These are phyloP conservation scores for Colletotrichum salicis DNA, from an alignment of 2,329 filamentous ascomycete genomes.

Conservation along the genomic window DNA sequence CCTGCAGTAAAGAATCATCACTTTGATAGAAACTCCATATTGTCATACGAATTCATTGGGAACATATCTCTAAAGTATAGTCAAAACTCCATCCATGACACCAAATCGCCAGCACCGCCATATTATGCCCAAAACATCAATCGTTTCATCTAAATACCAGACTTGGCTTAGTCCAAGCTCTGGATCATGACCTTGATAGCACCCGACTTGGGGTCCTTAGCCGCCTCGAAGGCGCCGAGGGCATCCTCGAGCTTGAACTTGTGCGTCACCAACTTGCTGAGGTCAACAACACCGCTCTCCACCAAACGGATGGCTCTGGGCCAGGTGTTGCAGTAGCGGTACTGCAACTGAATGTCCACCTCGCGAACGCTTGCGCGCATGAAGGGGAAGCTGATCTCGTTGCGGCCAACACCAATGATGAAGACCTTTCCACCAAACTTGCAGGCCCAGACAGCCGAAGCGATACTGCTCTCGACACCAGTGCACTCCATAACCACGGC, in stretches of 20 bases:
- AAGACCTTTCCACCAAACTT: conserved; percentile 98
- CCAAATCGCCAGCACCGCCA: conserved; percentile 29
- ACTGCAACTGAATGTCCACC: conserved; percentile 96
- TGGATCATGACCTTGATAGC: conserved; percentile 99
- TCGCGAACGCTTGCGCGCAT: conserved; percentile 92
- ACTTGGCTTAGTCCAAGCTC: conserved; percentile 63
- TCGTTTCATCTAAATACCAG: neutral
- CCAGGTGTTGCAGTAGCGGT: conserved; percentile 97
- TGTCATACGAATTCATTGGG: conserved; percentile 5
- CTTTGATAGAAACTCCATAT: neutral
- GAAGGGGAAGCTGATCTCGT: conserved; percentile 95
- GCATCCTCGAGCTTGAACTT: conserved; percentile 87
- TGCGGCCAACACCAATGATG: conserved; percentile 93
- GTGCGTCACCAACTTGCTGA: conserved; percentile 88
- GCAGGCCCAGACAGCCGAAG: conserved; percentile 85
- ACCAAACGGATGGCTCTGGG: conserved; percentile 90
- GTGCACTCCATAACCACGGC: conserved; percentile 91
- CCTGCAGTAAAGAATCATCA: neutral
- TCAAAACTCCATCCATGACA: conserved; percentile 32
- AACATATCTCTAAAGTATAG: conserved; percentile 23
- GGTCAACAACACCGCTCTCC: conserved; percentile 83
- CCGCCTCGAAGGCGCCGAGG: conserved; percentile 88
- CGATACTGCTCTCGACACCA: conserved; percentile 89
- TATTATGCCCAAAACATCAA: conserved; percentile 34
- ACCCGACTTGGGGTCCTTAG: conserved; percentile 86